Evolutionary conservation across 192 early-diverging fungal species (phyloP), one percentile per base, ranked within the genome.

Genomic region (Rhizophagus prolifer): DNA sequence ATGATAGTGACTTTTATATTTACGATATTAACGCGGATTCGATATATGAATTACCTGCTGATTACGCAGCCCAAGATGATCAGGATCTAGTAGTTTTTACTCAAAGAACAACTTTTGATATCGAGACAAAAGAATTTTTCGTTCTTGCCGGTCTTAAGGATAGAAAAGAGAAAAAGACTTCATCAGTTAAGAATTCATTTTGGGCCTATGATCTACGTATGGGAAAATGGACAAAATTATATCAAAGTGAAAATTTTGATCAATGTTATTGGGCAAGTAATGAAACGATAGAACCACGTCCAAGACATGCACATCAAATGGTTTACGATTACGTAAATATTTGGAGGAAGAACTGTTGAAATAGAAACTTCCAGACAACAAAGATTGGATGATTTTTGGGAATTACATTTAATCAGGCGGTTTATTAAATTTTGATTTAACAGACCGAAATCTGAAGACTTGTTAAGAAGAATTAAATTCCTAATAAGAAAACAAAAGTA

Each of bases 321-420:
- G 94, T 95, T 10, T 98, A 96, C 82, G 92, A 98, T 78, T 79
- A 78, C 8, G 79, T 79, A 23, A 84, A 86, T 9, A 78, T 98
- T 98, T 88, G 97, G 97, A 12, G 97, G 97, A 34, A 98, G 96
- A 72, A 94, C 95, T 7, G 94, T 94, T 6, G 92, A 94, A 41
- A 77, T 71, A 19, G 82, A 77, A 26, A 85, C 88, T 72, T 31
- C 30, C 25, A 80, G 83, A 23, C 90, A 84, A 78, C 83, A 91
- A 65, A 82, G 94, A 31, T 79, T 95, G 12, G 90, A 95, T 75
- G 94, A 95, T 79, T 92, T 95, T 79, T 95, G 94, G 94, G 89
- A 94, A 76, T 82, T 95, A 30, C 75, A 79, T 46, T 83, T 95
- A 47, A 78, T 83, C 38, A 85, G 92, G 94, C 47, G 14, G 68